phyloP scores from a whole-genome alignment of 768 basidiomycete genomes.

The Amanita fuliginea region DNA sequence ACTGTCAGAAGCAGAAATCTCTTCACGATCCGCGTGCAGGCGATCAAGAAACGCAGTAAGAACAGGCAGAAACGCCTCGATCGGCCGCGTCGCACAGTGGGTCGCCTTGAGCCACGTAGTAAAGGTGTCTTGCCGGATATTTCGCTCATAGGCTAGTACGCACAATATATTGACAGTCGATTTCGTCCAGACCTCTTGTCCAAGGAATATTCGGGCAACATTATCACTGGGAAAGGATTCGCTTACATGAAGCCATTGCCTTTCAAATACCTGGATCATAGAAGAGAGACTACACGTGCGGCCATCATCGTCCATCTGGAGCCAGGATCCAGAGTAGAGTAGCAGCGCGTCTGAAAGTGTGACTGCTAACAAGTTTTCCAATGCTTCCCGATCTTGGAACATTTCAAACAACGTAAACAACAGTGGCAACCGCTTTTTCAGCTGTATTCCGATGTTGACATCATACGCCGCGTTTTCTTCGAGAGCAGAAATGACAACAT shows the following conservation, averaged over 20 bases:
- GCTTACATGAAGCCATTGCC: constrained; percentile 21
- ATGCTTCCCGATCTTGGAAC: constrained; percentile 21
- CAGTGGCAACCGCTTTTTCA: constrained; percentile 21
- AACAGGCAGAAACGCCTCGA: constrained; percentile 24
- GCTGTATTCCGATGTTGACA: constrained; percentile 10
- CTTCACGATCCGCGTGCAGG: constrained; percentile 5
- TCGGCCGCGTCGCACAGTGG: constrained; percentile 12
- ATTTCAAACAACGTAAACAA: constrained; percentile 26
- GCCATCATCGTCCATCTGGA: constrained; percentile 5
- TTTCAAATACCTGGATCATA: constrained; percentile 15
- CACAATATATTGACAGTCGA: constrained; percentile 33
- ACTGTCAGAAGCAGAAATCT: constrained; percentile 3
- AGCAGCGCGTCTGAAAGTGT: constrained; percentile 30
- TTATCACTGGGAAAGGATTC: constrained; percentile 13
- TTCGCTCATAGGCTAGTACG: constrained; percentile 31
- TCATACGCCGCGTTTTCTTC: constrained; percentile 2
- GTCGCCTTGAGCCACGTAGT: constrained; percentile 30
- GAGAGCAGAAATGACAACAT: constrained; percentile 26
- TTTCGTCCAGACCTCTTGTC: constrained; percentile 28
- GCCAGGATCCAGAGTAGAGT: constrained; percentile 5
- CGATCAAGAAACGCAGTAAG: constrained; percentile 38
- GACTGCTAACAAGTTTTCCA: constrained; percentile 39
- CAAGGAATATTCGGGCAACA: constrained; percentile 25
- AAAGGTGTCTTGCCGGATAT: constrained; percentile 16
- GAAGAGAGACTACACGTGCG: constrained; percentile 6